Evolutionary conservation across 176 grass and related monocot species (phyloP), one percentile per base, ranked within the genome.

Genomic region (Eremochloa ophiuroides): DNA sequence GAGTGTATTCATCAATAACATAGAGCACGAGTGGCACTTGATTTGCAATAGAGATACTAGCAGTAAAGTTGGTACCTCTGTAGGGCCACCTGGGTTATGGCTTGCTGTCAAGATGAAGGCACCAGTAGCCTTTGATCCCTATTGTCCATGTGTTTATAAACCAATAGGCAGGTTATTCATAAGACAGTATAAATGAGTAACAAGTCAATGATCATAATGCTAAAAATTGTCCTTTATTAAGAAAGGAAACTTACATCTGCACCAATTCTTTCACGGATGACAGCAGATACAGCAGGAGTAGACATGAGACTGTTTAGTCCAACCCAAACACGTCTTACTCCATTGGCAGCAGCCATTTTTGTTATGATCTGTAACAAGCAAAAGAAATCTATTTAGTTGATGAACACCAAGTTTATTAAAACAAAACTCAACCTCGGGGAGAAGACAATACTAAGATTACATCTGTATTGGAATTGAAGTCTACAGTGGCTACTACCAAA

Each of bases 331-430:
- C 96, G 90, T 64, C 93, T 91, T 46, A 85, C 96, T 87, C 90
- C 92, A 93, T 99, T 99, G 75, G 90, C 96, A 76, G 91, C 93
- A 74, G 93, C 93, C 93, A 99, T 99, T 86, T 99, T 99, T 78
- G 90, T 88, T 59, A 99, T 95, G 73, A 99, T 91, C 96, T 99
- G 72, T 34, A 64, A 61, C 4, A 51, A 71, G 25, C 23, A 62
- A 73, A 71, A 73, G 25, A 75, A 87, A 79, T 50, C 22, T 60
- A 69, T 62, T 46, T n/a, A 80, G 9, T 10, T 79, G 6, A 72
- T 73, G 47, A 13, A 60, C 17, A 37, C 3, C 9, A 69, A 53
- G 4, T 38, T 2, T 40, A 60, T 5, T 3, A 5, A 67, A 12
- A 27, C n/a, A 66, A 70, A 70, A 26, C 5, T 26, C 2, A 1